Evolutionary conservation across 129 eudicot genomes (phyloP).

Genomic region (Flaveria trinervia): DNA sequence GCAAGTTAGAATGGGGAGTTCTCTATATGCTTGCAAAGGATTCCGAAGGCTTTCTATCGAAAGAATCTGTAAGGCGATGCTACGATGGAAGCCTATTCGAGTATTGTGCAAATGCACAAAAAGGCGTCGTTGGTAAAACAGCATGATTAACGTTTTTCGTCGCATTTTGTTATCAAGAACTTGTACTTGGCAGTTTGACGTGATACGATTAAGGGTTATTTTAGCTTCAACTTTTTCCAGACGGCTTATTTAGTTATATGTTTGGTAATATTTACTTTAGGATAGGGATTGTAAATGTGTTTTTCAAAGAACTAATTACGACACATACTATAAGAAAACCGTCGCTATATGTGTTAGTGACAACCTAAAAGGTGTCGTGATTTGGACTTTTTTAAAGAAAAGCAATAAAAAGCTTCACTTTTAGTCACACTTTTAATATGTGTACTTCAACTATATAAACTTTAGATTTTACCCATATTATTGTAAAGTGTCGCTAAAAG

Average conservation of each 20-base stretch:
- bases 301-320: too few relatives aligned
- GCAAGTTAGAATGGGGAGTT: constrained; percentile 59
- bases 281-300: not conserved
- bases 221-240: not conserved
- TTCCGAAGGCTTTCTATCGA: constrained; percentile 51
- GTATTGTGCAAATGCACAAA: constrained; percentile 49
- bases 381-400: too few relatives aligned
- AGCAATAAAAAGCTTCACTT: too few relatives aligned
- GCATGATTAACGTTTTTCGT: constrained; percentile 30
- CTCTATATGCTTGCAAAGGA: constrained; percentile 62
- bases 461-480: not conserved
- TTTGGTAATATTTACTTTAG: not conserved
- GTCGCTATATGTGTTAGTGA: not conserved
- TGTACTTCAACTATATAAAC: too few relatives aligned
- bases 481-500: too few relatives aligned
- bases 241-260: constrained; percentile 3
- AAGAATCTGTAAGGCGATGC: constrained; percentile 59
- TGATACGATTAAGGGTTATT: not conserved
- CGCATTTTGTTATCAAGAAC: not conserved
- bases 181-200: constrained; percentile 21
- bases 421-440: too few relatives aligned
- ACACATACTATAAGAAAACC: not conserved
- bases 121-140: constrained; percentile 37
- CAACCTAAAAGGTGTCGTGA: not conserved
- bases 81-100: constrained; percentile 63